phyloP scores from a whole-genome alignment of 805 yeast species.

The Kodamaea laetipori region DNA sequence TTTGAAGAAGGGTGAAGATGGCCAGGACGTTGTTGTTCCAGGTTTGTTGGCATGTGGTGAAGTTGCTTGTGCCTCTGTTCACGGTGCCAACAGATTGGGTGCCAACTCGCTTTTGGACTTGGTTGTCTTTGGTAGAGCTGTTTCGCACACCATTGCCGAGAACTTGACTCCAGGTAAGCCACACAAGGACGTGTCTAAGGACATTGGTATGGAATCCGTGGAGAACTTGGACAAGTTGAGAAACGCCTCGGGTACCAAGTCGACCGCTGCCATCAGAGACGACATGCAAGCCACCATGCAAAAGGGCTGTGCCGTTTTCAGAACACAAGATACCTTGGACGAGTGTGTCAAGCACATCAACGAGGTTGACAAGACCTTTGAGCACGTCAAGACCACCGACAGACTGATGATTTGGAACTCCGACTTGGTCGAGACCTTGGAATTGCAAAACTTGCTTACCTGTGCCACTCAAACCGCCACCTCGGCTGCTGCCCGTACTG shows the following conservation, averaged over 20 bases:
- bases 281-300: constrained; percentile 97
- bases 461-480: constrained; percentile 96
- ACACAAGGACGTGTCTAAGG: constrained; percentile 77
- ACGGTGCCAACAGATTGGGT: constrained; percentile 99
- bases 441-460: constrained; percentile 92
- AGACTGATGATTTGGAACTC: constrained; percentile 99
- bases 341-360: constrained; percentile 83
- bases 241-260: constrained; percentile 75
- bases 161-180: constrained; percentile 86
- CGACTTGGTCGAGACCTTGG: constrained; percentile 93
- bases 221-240: constrained; percentile 88
- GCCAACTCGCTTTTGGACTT: constrained; percentile 96
- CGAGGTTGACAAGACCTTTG: constrained; percentile 72
- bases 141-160: constrained; percentile 86
- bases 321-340: constrained; percentile 89
- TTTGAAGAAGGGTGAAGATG: constrained; percentile 75
- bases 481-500: constrained; percentile 92
- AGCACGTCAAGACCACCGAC: constrained; percentile 83
- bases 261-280: constrained; percentile 87
- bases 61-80: constrained; percentile 98
- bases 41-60: constrained; percentile 98
- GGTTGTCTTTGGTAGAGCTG: constrained; percentile 98
- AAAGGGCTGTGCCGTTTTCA: constrained; percentile 93
- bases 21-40: constrained; percentile 88
- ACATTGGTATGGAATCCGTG: constrained; percentile 85